Evolutionary conservation across 148 eudicot genomes (phyloP).

Genomic region (Euryodendron excelsum): DNA sequence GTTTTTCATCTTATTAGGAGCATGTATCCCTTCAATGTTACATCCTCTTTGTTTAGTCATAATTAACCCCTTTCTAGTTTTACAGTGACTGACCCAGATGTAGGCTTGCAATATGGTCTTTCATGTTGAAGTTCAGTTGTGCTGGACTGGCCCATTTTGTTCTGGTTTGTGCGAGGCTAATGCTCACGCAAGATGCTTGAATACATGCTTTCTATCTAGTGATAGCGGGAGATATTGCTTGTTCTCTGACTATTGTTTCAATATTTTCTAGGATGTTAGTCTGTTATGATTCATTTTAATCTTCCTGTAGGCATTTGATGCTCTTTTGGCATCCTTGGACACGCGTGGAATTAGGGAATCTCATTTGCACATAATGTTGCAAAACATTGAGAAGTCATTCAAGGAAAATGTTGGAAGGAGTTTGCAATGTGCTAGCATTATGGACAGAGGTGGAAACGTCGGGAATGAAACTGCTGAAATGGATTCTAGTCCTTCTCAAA

Average conservation of each 20-base stretch:
- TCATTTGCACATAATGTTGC: slow-evolving; percentile 53
- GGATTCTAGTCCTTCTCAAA: slow-evolving; percentile 11
- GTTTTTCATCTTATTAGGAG: too few species aligned
- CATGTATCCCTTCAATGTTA: too few species aligned
- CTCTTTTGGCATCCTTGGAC: slow-evolving; percentile 50
- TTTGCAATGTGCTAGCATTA: background rate
- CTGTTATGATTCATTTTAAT: background rate
- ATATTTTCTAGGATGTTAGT: background rate
- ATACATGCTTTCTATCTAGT: background rate
- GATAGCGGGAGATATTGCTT: background rate
- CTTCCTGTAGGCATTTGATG: slow-evolving; percentile 47
- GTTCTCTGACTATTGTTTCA: background rate
- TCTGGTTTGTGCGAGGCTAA: background rate
- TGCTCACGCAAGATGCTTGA: background rate
- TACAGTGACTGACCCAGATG: too few species aligned
- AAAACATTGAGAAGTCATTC: slow-evolving; percentile 40
- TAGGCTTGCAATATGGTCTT: background rate
- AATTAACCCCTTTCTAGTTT: background rate
- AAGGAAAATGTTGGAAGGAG: slow-evolving; percentile 28
- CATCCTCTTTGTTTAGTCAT: background rate
- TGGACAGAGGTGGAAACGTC: background rate
- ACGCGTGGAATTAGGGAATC: slow-evolving; percentile 58
- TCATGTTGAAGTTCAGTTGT: background rate
- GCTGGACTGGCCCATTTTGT: background rate
- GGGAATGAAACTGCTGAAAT: slow-evolving; percentile 19